Conservation (phyloP, 2,329 filamentous ascomycete genomes). For the Colletotrichum sp. region DNA sequence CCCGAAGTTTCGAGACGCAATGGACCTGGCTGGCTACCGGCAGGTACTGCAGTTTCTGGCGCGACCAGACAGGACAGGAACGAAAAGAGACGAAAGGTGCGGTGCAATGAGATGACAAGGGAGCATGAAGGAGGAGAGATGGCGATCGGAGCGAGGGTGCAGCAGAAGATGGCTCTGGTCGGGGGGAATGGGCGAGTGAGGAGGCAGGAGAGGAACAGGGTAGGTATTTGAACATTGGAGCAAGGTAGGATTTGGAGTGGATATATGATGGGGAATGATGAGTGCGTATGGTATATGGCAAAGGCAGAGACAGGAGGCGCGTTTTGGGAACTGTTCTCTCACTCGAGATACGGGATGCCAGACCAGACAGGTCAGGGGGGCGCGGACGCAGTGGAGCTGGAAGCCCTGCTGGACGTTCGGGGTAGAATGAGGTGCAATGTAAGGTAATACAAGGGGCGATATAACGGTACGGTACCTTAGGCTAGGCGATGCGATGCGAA, state of each 20-base stretch:
- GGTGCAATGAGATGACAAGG: slow-evolving; percentile 20
- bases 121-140: slow-evolving; percentile 21
- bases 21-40: background rate
- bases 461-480: slow-evolving; percentile 16
- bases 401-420: slow-evolving; percentile 13
- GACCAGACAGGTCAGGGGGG: background rate
- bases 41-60: slow-evolving; percentile 1
- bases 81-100: slow-evolving; percentile 2
- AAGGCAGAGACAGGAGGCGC: slow-evolving; percentile 8
- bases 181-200: slow-evolving; percentile 25
- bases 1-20: slow-evolving; percentile 39
- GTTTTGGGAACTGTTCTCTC: slow-evolving; percentile 4
- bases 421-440: slow-evolving; percentile 19
- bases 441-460: slow-evolving; percentile 17
- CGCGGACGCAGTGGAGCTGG: slow-evolving; percentile 15
- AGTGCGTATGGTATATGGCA: slow-evolving; percentile 27
- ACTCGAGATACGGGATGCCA: background rate
- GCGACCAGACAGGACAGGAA: slow-evolving; percentile 1
- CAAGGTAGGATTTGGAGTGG: slow-evolving; percentile 39
- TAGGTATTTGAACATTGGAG: slow-evolving; percentile 38
- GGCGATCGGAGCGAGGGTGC: slow-evolving; percentile 28
- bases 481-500: slow-evolving; percentile 9
- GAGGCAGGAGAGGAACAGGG: slow-evolving; percentile 31
- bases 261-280: slow-evolving; percentile 31
- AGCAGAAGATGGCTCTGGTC: slow-evolving; percentile 13